phyloP scores from a whole-genome alignment of 2,329 filamentous ascomycete species.

The Xylariaceae sp. region DNA sequence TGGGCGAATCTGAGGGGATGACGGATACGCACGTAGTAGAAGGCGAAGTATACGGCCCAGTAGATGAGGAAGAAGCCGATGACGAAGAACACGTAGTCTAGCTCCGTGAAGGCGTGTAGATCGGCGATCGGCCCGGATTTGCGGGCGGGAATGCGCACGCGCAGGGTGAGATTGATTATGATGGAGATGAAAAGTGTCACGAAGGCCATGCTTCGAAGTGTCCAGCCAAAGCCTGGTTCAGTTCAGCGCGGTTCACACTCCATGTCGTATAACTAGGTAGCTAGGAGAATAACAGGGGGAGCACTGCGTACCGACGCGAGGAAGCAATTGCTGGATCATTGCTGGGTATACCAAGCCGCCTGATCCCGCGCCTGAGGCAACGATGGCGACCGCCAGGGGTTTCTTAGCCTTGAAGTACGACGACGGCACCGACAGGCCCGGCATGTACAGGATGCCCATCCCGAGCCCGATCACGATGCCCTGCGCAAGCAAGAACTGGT shows the following conservation, averaged over 20 bases:
- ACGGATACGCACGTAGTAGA: constrained; percentile 18
- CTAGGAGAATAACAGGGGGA: too few species aligned
- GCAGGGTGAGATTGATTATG: too few species aligned
- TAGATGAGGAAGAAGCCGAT: constrained; percentile 38
- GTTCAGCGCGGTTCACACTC: too few species aligned
- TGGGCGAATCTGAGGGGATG: not conserved
- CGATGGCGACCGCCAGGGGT: constrained; percentile 26
- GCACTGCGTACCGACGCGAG: constrained; percentile 41
- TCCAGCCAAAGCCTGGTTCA: constrained; percentile 45
- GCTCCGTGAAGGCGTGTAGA: constrained; percentile 41
- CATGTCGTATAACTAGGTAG: too few species aligned
- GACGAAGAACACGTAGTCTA: constrained; percentile 43
- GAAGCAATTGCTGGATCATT: constrained; percentile 38
- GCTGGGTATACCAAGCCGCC: constrained; percentile 40
- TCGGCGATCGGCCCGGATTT: constrained; percentile 38
- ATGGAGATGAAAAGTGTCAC: constrained; percentile 23
- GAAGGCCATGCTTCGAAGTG: constrained; percentile 46
- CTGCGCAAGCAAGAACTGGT: constrained; percentile 31
- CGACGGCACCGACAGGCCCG: constrained; percentile 23
- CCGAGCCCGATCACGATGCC: constrained; percentile 27
- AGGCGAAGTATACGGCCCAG: constrained; percentile 23
- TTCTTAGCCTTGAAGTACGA: constrained; percentile 33
- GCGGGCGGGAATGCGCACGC: too few species aligned
- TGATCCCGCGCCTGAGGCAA: constrained; percentile 24
- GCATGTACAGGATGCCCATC: constrained; percentile 24